Evolutionary conservation across 371 early-diverging fungal genomes (phyloP).

Genomic region (Mortierella sp.): DNA sequence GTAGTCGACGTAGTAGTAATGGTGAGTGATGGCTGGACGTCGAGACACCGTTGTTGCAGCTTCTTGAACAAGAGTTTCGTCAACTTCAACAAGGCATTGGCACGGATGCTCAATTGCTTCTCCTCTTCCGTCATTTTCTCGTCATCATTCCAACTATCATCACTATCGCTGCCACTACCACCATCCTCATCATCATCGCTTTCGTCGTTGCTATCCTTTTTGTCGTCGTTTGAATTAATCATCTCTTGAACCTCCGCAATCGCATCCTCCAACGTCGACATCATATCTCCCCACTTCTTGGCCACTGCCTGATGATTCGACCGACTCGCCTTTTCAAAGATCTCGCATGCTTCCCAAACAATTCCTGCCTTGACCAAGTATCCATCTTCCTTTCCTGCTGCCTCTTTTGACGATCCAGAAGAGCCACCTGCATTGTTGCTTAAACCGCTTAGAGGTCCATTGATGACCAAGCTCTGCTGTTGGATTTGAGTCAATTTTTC

Average conservation of each 20-base stretch:
- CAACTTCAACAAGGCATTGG: constrained; percentile 46
- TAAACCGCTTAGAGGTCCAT: constrained; percentile 8
- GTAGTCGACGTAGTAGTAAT: constrained; percentile 3
- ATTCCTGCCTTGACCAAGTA: constrained; percentile 51
- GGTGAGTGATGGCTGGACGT: constrained; percentile 17
- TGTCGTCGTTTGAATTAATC: constrained; percentile 50
- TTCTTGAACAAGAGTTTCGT: constrained; percentile 51
- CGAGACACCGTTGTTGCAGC: constrained; percentile 53
- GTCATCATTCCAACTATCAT: constrained; percentile 51
- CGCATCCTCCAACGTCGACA: constrained; percentile 52
- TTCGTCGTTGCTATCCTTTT: constrained; percentile 18
- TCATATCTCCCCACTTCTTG: constrained; percentile 52
- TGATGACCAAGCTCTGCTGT: constrained; percentile 13
- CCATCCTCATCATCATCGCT: constrained; percentile 26
- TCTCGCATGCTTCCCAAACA: constrained; percentile 52
- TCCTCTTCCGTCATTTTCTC: constrained; percentile 55
- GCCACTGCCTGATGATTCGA: constrained; percentile 48
- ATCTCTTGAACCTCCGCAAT: constrained; percentile 52
- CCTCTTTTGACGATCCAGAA: not conserved
- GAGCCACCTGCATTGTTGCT: not conserved
- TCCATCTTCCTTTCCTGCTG: constrained; percentile 29
- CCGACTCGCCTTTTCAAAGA: constrained; percentile 46
- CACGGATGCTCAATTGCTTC: constrained; percentile 46
- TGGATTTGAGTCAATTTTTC: constrained; percentile 40
- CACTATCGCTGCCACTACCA: constrained; percentile 29